Evolutionary conservation across 306 rosid genomes (phyloP), one percentile per base, ranked within the genome.

Genomic region (Abrus pulchellus): DNA sequence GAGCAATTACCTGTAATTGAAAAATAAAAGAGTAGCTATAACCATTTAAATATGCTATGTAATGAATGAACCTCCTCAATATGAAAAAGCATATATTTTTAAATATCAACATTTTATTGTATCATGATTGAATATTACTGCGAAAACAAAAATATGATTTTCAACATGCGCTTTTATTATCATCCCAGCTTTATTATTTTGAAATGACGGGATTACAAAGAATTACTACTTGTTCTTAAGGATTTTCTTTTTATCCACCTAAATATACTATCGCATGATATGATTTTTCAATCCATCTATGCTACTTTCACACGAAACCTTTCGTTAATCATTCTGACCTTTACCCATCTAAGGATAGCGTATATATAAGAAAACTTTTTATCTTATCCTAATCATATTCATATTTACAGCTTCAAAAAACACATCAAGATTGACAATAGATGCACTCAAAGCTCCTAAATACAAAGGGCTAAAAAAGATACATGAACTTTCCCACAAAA

Each of bases 401-500:
- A 49, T 47, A 33, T 68, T 7, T 7, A 68, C n/a, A 32, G 27
- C 29, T 36, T 48, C 3, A 5, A 38, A 67, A 33, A 20, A 9
- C 13, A 57, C 1, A 75, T 60, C 11, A 57, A 69, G 32, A 28
- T 50, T 38, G 72, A 49, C 13, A 10, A n/a, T 10, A 7, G 5
- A 49, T 43, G 36, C 12, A 43, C 8, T 8, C n/a, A 27, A 50
- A 0, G n/a, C 11, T 28, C 5, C 27, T 29, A 76, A 7, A 44
- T 56, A 20, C 0, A 29, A 1, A 40, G 36, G 36, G 33, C 20
- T 14, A 74, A 34, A 49, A 71, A 76, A 65, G 59, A 32, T 45
- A 64, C 49, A 85, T 68, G 40, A 45, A 47, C 14, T 59, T 56
- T 60, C n/a, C 50, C 68, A 61, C 4, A 49, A 57, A 60, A 66